phyloP scores from a whole-genome alignment of 805 yeast species.

The Peterozyma toletana region DNA sequence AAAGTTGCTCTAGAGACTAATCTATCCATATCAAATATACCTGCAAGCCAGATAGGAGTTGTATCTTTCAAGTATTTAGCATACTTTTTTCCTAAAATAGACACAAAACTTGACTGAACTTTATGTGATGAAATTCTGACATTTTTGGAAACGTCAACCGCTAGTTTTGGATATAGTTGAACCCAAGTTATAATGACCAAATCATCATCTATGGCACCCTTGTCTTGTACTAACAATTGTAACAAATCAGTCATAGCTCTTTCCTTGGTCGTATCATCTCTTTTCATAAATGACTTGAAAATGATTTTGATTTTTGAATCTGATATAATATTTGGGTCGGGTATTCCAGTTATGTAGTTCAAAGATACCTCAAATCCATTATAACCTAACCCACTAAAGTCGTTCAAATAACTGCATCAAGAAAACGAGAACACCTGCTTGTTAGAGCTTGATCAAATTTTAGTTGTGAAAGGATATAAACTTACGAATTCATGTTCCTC shows the following conservation, averaged over 20 bases:
- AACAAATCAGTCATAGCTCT: constrained; percentile 60
- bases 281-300: constrained; percentile 72
- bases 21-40: constrained; percentile 64
- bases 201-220: constrained; percentile 36
- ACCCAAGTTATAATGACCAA: constrained; percentile 59
- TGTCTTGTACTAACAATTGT: constrained; percentile 20
- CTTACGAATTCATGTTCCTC: background rate
- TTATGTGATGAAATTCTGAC: constrained; percentile 61
- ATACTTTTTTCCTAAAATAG: constrained; percentile 43
- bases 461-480: background rate
- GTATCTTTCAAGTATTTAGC: constrained; percentile 64
- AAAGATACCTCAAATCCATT: constrained; percentile 51
- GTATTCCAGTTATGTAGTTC: constrained; percentile 71
- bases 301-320: constrained; percentile 45
- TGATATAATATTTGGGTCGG: constrained; percentile 54
- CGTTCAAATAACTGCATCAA: background rate
- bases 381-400: constrained; percentile 21
- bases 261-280: constrained; percentile 81
- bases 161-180: constrained; percentile 74
- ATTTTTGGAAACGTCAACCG: constrained; percentile 61
- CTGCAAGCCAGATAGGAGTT: constrained; percentile 68
- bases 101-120: constrained; percentile 50
- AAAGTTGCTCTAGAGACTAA: constrained; percentile 45
- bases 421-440: background rate
- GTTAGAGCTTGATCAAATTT: background rate